Base-by-base conservation (phyloP, 805 yeast species). In the Candida alai region DNA sequence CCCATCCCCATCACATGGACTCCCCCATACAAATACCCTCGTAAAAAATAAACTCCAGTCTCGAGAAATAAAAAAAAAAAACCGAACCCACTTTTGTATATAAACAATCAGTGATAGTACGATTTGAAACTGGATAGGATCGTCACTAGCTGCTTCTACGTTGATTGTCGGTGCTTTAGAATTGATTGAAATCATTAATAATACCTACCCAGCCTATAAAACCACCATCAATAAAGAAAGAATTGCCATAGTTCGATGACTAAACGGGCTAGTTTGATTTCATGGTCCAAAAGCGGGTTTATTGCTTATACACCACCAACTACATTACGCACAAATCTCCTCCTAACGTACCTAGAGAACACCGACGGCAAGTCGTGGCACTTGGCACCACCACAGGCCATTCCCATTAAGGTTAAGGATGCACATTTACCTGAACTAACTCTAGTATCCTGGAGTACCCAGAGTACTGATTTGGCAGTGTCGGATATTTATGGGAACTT, bases 251-350 rank as follows among this genome's bases (percentile, higher is more conserved):
- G n/a, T n/a, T 35, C 33, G 5, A 11, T 30, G 4, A 27, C 31
- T 14, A 28, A 33, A 4, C 27, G 37, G 17, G 37, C 51, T 3
- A 36, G 41, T 10, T 24, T 44, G 15, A 68, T 81, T 7, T 72
- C 86, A 8, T 87, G 96, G 96, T 84, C 94, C 8, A 75, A 78
- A 44, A 83, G 80, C 44, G 96, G 96, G 10, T 76, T 86, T 45
- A 73, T 89, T 20, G 95, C 95, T 1, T 86, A 81, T 46, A 61
- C 77, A 5, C 58, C 67, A 24, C 49, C 43, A 24, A 56, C 56
- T 30, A 12, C 23, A 13, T 47, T 54, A 13, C 37, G 60, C 17
- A 60, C 52, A 36, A 64, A 53, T 48, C 52, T 86, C 15, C 61
- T 65, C 30, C 59, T 85, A 39, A 80, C 94, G 0, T 78, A 81